Percentiles rank a stretch among this genome's conserved stretches.
Conservation (phyloP, 495 filamentous ascomycete species). For the Podospora appendiculata region DNA sequence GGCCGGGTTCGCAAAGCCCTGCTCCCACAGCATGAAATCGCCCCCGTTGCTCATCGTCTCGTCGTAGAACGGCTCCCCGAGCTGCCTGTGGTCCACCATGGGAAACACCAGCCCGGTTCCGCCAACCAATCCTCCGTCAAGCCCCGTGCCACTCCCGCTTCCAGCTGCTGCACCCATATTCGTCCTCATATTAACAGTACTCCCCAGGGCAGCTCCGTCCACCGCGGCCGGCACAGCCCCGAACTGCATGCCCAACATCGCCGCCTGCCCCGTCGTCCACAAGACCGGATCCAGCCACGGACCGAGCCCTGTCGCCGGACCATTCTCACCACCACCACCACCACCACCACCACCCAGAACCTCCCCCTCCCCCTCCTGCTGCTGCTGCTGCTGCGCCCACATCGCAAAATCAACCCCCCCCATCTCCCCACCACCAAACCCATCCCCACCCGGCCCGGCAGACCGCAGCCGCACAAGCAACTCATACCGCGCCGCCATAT, state of each 20-base stretch:
- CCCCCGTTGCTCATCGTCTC: constrained; percentile 4
- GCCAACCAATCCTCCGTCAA: too few species aligned
- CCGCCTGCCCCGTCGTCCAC: too few species aligned
- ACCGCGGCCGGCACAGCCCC: too few species aligned
- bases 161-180: too few species aligned
- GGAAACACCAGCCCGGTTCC: not conserved
- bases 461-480: constrained; percentile 20
- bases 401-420: not conserved
- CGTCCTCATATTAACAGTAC: too few species aligned
- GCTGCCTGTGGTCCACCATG: not conserved
- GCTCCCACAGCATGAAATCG: constrained; percentile 13
- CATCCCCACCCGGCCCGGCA: constrained; percentile 6
- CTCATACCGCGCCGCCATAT: constrained; percentile 34
- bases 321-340: too few species aligned
- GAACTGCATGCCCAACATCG: too few species aligned
- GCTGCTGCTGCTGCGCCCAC: not conserved
- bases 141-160: too few species aligned
- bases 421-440: not conserved
- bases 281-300: too few species aligned
- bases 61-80: constrained; percentile 6
- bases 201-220: too few species aligned
- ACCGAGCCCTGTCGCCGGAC: too few species aligned
- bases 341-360: too few species aligned
- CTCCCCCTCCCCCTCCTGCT: not conserved
- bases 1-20: constrained; percentile 10